Evolutionary conservation across 108 stramenopile genomes (phyloP), one percentile per base, ranked within the genome.

Genomic region (Skeletonema menzelii): DNA sequence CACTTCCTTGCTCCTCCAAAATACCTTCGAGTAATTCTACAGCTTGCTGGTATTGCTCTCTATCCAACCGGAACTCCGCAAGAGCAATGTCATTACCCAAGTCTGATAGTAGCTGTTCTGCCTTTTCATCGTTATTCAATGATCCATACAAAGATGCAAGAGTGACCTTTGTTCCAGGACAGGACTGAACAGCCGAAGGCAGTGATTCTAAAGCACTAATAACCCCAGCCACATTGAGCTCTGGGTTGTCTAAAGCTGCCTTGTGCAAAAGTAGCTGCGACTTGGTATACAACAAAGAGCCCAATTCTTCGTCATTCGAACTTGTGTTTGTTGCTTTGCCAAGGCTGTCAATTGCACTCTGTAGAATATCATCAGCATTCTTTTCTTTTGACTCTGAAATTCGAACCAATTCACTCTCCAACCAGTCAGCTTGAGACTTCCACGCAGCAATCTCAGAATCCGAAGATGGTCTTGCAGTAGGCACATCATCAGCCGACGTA

Each of bases 21-120:
- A 73, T 65, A 10, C 47, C 59, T 38, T 88, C 72, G 28, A 89
- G 85, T 28, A 90, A 49, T 22, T 82, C 63, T 47, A 79, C 85
- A 8, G 89, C 91, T 35, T 86, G 75, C 6, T 79, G 76, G 61
- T 88, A 88, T 20, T 79, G 69, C 26, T 84, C 86, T 63, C 86
- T 71, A 24, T 72, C 71, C 58, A 91, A 67, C 4, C 65, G 47
- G 27, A 85, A 78, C 59, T 86, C 86, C 1, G 87, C 88, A 40
- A 79, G 58, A 63, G 76, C 79, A 34, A 76, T 42, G 5, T 59
- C 74, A 63, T 70, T 49, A 61, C 66, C 64, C 56, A 69, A 32
- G 1, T 55, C 63, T 15, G 57, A 66, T 46, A 85, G 46, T n/a
- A 69, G 20, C 17, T 67, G 55, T 26, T 75, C 73, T 11, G 64